Evolutionary conservation across 2,329 filamentous ascomycete species (phyloP).

Genomic region (Stagonosporopsis tanaceti): DNA sequence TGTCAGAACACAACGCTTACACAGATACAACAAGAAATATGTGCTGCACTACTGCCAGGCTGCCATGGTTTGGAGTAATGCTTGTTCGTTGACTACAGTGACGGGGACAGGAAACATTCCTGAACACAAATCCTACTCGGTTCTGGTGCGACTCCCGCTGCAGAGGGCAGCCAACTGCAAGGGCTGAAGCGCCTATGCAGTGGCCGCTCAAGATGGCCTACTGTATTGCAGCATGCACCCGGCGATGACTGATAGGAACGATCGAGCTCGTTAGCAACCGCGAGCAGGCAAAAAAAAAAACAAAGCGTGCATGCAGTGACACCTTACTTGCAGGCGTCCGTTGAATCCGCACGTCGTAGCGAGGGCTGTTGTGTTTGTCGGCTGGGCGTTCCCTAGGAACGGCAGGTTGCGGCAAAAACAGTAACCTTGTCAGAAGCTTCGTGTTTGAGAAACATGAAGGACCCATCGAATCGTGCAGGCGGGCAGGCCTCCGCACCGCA

Average conservation of each 20-base stretch:
- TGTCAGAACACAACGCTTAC: neutral
- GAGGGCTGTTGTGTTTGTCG: constrained; percentile 12
- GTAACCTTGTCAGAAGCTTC: constrained; percentile 7
- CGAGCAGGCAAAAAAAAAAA: constrained; percentile 1
- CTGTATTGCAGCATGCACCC: neutral
- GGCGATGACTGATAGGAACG: neutral
- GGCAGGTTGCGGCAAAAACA: constrained; percentile 13
- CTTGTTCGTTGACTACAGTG: neutral
- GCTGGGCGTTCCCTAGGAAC: constrained; percentile 3
- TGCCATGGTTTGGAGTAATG: constrained; percentile 6
- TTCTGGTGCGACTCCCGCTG: constrained; percentile 5
- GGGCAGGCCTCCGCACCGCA: neutral
- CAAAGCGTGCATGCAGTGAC: constrained; percentile 16
- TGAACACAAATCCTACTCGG: constrained; percentile 5
- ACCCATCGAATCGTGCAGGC: constrained; percentile 5
- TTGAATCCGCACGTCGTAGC: constrained; percentile 17
- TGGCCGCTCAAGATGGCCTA: neutral
- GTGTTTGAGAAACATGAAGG: constrained; percentile 1
- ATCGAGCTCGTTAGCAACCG: constrained; percentile 7
- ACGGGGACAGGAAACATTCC: constrained; percentile 14
- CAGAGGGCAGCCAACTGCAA: constrained; percentile 12
- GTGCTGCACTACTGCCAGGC: constrained; percentile 6
- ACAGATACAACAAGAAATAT: neutral
- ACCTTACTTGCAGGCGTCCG: constrained; percentile 18
- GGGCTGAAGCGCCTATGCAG: constrained; percentile 7